These are phyloP conservation scores for Hanseniaspora occidentalis DNA, from an alignment of 805 yeast species.

Conservation along the genomic window DNA sequence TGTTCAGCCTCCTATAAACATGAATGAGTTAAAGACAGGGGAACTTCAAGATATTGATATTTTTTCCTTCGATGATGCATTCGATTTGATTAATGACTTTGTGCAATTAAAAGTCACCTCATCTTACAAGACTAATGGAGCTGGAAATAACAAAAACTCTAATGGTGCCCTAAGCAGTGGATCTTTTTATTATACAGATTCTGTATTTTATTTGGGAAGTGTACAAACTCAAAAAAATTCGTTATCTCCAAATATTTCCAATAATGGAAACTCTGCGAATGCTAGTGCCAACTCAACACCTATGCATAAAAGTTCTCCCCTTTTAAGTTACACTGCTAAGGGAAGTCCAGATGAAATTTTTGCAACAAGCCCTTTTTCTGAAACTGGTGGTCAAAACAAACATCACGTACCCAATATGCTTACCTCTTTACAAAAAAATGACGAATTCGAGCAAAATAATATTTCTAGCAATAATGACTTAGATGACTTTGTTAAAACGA, in stretches of 20 bases:
- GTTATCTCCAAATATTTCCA: neutral
- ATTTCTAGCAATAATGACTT: too few relatives aligned
- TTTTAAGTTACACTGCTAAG: neutral
- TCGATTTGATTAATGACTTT: slow-evolving; percentile 29
- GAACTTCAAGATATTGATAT: slow-evolving; percentile 8
- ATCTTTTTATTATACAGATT: slow-evolving; percentile 21
- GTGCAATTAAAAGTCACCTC: slow-evolving; percentile 28
- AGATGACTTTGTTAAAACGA: too few relatives aligned
- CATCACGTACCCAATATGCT: too few relatives aligned
- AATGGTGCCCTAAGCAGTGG: slow-evolving; percentile 19
- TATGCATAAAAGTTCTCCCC: neutral
- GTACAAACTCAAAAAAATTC: neutral
- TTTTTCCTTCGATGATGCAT: slow-evolving; percentile 17
- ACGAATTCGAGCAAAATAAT: too few relatives aligned
- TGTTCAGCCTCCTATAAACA: slow-evolving; percentile 29
- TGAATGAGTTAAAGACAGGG: neutral
- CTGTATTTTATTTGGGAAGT: slow-evolving; percentile 7
- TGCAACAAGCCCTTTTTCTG: too few relatives aligned
- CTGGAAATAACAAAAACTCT: slow-evolving; percentile 11
- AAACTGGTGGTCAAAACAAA: too few relatives aligned
- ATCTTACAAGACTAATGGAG: slow-evolving; percentile 26
- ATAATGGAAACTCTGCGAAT: too few relatives aligned
- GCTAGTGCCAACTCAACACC: neutral
- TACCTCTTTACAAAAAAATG: too few relatives aligned
- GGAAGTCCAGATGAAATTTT: neutral